Evolutionary conservation across 208 protist species (phyloP).

Genomic region (Acanthamoeba quina): DNA sequence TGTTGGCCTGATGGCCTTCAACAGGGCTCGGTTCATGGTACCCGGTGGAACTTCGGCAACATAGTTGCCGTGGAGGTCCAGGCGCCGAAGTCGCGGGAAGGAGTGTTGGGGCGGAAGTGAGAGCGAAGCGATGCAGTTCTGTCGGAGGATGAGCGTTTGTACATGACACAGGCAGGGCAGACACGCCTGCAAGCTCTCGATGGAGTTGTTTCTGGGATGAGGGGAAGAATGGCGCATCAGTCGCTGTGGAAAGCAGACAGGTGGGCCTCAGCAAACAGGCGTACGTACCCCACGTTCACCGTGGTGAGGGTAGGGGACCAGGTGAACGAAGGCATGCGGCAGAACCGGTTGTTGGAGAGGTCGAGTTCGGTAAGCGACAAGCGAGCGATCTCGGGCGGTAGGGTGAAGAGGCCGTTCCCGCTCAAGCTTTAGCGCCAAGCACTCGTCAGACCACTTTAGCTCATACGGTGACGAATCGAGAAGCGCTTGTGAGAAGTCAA

Average conservation of each 20-base stretch:
- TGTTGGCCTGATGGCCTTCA: no score
- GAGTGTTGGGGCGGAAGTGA: neutral
- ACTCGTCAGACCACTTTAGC: neutral
- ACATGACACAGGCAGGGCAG: neutral
- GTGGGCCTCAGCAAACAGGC: neutral
- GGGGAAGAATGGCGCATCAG: no score
- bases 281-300: neutral
- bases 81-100: neutral
- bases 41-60: neutral
- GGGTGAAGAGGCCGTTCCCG: neutral
- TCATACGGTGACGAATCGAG: neutral
- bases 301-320: neutral
- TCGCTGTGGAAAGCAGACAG: no score
- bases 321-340: neutral
- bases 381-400: neutral
- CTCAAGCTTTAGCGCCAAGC: neutral
- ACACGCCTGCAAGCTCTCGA: neutral
- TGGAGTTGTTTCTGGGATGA: neutral
- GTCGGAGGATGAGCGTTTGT: neutral
- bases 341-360: neutral
- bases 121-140: neutral
- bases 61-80: neutral
- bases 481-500: neutral
- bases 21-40: no score
- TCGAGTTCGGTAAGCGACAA: slow-evolving; percentile 4